Base-by-base conservation (phyloP, 2,329 filamentous ascomycete species). In the Akanthomyces dipterigenus region DNA sequence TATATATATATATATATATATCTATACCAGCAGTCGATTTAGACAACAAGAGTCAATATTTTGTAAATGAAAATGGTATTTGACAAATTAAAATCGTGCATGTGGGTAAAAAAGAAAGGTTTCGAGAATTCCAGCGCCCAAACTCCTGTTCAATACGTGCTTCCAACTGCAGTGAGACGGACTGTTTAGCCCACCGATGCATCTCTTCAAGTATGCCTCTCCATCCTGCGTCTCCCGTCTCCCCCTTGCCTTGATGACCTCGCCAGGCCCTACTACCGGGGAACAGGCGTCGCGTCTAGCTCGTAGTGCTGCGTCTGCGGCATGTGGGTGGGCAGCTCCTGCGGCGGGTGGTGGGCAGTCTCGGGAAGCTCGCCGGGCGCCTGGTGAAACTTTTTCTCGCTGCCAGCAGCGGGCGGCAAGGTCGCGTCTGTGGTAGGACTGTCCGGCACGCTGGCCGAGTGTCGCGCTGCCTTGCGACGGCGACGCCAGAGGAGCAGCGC, bases 401-500 rank as follows among this genome's bases (percentile, higher is more conserved):
- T 16, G 46, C 20, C 36, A 20, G 4, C 31, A 8, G 16, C 3
- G 26, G 53, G 40, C 26, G 54, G 42, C 54, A 24, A 28, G 2
- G 42, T n/a, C 20, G 45, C 46, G 54, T 24, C 46, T 9, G 36
- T 26, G 34, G 26, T 40, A 36, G 22, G 20, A 8, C 16, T 43
- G 38, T 18, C 40, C 22, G 45, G 53, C 16, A 8, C 16, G 42
- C 11, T 14, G 54, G n/a, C n/a, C n/a, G n/a, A n/a, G n/a, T n/a
- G n/a, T n/a, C n/a, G n/a, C n/a, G n/a, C n/a, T 20, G 12, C 24
- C n/a, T 31, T n/a, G 20, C 61, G 46, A 20, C 67, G 46, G 18
- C 67, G 68, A 26, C 68, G 68, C 67, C 70, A 70, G 63, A 71
- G 62, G 54, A 73, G 66, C 63, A 72, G 68, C 34, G 65, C 62